Evolutionary conservation across 1,284 basidiomycete species (phyloP).

Genomic region (Entoloma clypeatum): DNA sequence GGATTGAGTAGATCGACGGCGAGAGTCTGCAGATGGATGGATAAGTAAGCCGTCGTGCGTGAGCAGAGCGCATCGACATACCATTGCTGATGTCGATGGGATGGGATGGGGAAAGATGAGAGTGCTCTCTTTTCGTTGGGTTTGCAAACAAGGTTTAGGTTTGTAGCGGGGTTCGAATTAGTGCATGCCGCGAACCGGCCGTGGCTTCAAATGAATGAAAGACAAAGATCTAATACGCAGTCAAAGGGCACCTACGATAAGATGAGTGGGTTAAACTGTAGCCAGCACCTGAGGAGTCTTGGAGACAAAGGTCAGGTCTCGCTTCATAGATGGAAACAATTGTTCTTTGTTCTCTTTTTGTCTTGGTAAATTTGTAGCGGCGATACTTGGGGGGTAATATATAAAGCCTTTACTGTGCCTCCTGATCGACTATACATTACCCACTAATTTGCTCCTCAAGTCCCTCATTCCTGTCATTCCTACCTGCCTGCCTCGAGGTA

Average conservation of each 20-base stretch:
- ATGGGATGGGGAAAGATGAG: conserved; percentile 16
- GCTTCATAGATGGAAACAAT: no score
- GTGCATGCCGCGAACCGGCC: conserved; percentile 23
- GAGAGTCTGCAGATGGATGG: conserved; percentile 68
- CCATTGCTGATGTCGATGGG: conserved; percentile 35
- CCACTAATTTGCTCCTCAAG: no score
- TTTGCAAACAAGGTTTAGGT: conserved; percentile 23
- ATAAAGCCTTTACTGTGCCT: no score
- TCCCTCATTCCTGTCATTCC: no score
- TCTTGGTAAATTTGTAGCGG: no score
- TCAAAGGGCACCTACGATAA: no score
- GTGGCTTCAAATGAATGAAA: conserved; percentile 3
- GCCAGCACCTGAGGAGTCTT: no score
- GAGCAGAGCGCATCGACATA: conserved; percentile 19
- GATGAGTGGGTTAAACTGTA: no score
- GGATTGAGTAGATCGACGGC: conserved; percentile 99
- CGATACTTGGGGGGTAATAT: no score
- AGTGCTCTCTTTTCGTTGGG: conserved; percentile 27
- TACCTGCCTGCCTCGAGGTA: no score
- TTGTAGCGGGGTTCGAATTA: conserved; percentile 27
- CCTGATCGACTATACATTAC: no score
- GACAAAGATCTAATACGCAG: background rate
- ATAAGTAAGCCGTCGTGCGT: conserved; percentile 7
- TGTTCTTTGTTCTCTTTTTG: conserved; percentile 2
- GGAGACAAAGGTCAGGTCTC: no score